Conservation (phyloP, 78 protist genomes). For the Emiliania huxleyi region DNA sequence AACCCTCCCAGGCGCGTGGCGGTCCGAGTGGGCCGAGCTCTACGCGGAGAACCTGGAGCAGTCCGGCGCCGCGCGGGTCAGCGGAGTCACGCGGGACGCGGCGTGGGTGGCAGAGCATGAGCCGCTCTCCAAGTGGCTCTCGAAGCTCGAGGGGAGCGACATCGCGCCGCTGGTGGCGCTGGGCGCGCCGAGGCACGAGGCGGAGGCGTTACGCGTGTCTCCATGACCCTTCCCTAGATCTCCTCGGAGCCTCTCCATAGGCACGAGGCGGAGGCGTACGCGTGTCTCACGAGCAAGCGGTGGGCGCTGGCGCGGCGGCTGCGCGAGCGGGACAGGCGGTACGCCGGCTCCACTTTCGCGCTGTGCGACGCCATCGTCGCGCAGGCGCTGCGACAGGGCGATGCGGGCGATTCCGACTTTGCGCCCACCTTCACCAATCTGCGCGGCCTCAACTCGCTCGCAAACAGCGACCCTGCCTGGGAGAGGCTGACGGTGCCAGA, state of each 20-base stretch:
- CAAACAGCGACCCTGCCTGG: neutral
- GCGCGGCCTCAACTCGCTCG: neutral
- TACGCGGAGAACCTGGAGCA: neutral
- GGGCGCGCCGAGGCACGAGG: neutral
- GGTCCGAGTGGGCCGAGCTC: neutral
- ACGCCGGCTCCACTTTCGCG: neutral
- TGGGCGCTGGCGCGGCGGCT: neutral
- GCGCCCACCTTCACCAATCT: neutral
- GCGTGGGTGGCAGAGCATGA: neutral
- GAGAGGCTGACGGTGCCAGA: neutral
- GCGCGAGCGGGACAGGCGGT: neutral
- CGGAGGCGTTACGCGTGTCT: too few relatives aligned
- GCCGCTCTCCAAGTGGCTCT: neutral
- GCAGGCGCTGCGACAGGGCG: neutral
- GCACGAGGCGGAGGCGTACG: neutral
- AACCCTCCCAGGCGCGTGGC: neutral
- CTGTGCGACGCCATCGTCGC: neutral
- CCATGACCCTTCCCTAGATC: too few relatives aligned
- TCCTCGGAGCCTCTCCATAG: too few relatives aligned
- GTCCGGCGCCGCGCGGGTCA: neutral
- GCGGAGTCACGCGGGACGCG: neutral
- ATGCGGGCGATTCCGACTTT: neutral
- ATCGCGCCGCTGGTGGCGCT: neutral
- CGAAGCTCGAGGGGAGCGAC: neutral
- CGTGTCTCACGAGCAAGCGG: neutral